Evolutionary conservation across 495 filamentous ascomycete species (phyloP), one percentile per base, ranked within the genome.

Genomic region (Amphirosellinia nigrospora): DNA sequence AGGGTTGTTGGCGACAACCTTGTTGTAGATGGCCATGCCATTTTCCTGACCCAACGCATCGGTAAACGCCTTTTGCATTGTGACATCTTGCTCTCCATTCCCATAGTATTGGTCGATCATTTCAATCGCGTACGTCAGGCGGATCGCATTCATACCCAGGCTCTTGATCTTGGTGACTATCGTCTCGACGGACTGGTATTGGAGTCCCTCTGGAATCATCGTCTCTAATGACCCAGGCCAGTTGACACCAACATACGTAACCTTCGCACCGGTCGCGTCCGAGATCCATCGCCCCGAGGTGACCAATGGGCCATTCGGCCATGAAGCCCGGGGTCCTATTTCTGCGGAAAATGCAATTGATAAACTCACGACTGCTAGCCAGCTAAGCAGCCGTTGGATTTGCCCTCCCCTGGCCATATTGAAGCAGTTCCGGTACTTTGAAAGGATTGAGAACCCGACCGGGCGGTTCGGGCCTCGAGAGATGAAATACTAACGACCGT

Each of bases 171-270:
- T 87, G 19, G 70, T 68, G 0, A 87, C 81, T 19, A 88, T 88
- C 6, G 76, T 74, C 50, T 75, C 74, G 53, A 89, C 80, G 0
- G 84, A 86, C 46, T 82, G 78, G 68, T 89, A 87, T 68, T 88
- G 84, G 15, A 90, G 75, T 0, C 88, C 88, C 71, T 89, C 88
- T 0, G 88, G 88, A 30, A 90, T 76, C 84, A 88, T 89, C 15
- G 82, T 77, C 13, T 88, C 87, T 5, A 78, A 79, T 15, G 82
- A 80, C 4, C 81, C 88, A 10, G 87, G 84, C 88, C 87, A 90
- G 74, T 89, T 89, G 15, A 84, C 83, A 30, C 88, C 86, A 32
- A 79, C 81, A 63, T 83, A 84, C 2, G 84, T 86, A 68, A 89
- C 74, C 50, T 78, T 82, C 0, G 77, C 58, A 46, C 81, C 82